Evolutionary conservation across 2,329 filamentous ascomycete genomes (phyloP).

Genomic region (Graphiopsis chlorocephala): DNA sequence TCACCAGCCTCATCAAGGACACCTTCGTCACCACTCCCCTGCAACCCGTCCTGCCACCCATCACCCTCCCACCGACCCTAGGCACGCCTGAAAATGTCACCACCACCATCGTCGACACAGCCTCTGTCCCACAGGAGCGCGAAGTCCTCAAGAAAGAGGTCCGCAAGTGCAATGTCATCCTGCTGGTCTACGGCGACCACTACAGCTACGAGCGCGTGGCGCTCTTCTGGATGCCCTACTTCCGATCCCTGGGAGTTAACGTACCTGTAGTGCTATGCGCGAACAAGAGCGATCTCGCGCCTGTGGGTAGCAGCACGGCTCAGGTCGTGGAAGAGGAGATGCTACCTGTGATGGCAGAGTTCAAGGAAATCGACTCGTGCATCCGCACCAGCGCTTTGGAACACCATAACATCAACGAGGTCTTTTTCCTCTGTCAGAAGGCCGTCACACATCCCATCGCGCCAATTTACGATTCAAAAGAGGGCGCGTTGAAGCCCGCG

Average conservation of each 20-base stretch:
- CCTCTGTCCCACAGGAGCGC: conserved; percentile 88
- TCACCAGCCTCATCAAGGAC: conserved; percentile 82
- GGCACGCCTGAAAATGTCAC: conserved; percentile 95
- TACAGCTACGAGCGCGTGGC: conserved; percentile 98
- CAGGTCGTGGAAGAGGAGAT: conserved; percentile 96
- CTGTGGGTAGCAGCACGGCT: conserved; percentile 64
- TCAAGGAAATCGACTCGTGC: conserved; percentile 97
- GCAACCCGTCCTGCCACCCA: conserved; percentile 87
- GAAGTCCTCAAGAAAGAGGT: conserved; percentile 89
- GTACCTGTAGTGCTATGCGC: conserved; percentile 95
- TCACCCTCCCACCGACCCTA: conserved; percentile 89
- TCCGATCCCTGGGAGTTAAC: conserved; percentile 95
- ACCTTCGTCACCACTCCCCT: conserved; percentile 96
- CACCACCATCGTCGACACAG: conserved; percentile 96
- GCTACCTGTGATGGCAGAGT: conserved; percentile 96
- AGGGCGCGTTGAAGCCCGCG: conserved; percentile 77
- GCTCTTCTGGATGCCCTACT: conserved; percentile 98
- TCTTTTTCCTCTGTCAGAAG: conserved; percentile 97
- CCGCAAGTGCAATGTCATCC: conserved; percentile 92
- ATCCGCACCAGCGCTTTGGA: conserved; percentile 91
- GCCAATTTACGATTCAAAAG: conserved; percentile 94
- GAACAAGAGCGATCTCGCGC: conserved; percentile 88
- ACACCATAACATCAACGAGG: conserved; percentile 87
- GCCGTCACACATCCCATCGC: conserved; percentile 96
- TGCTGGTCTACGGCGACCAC: conserved; percentile 95